Percentiles rank a stretch among this genome's conserved stretches.
Evolutionary conservation across 2,329 filamentous ascomycete species (phyloP).

Genomic region (Epichloe uncinata): DNA sequence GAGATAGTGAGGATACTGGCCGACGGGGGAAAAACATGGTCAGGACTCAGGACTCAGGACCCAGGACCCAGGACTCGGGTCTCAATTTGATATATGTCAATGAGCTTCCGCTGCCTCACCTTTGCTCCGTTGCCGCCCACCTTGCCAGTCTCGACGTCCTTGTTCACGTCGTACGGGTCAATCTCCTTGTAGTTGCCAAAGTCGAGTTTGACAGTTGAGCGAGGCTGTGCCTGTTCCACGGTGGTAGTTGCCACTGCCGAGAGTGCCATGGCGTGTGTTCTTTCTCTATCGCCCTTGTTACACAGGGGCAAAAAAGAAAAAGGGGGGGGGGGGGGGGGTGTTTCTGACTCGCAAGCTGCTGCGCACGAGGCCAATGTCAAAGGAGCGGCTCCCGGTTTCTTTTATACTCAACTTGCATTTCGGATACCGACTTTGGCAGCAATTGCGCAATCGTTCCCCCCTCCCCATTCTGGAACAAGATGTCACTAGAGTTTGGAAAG

Average conservation of each 20-base stretch:
- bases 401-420: not conserved
- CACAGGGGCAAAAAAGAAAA: no score
- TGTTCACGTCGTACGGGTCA: conserved; percentile 14
- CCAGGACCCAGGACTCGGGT: no score
- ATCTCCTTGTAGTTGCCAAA: conserved; percentile 20
- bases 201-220: conserved; percentile 12
- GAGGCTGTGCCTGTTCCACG: conserved; percentile 5
- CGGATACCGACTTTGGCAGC: not conserved
- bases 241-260: conserved; percentile 9
- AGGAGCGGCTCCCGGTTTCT: not conserved
- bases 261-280: conserved; percentile 10
- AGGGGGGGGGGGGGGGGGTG: no score
- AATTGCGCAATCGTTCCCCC: not conserved
- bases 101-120: conserved; percentile 5
- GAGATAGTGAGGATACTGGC: conserved; percentile 56
- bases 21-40: not conserved
- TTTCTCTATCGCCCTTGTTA: not conserved
- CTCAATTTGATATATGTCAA: no score
- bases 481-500: not conserved
- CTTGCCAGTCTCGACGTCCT: conserved; percentile 17
- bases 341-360: not conserved
- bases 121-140: conserved; percentile 15
- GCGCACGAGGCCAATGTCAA: not conserved
- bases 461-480: not conserved
- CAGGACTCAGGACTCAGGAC: not conserved